A percentile compares a stretch with the other conserved stretches of the same genome.
Conservation (phyloP, 1,284 basidiomycete genomes). For the Microbotryomycetes sp. region DNA sequence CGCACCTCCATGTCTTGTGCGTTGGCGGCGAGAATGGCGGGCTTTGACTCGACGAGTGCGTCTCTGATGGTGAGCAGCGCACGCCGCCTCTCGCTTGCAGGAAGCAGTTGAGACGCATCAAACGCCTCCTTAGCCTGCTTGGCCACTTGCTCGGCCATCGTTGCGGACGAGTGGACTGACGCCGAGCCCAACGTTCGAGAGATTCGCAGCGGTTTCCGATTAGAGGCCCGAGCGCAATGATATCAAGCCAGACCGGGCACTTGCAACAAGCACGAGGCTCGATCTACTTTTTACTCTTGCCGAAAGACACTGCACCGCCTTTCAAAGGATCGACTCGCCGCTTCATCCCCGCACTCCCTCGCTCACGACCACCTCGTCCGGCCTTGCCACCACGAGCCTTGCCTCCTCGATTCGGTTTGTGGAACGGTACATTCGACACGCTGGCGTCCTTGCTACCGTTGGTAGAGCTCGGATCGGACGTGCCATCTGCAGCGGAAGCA, state of each 20-base stretch:
- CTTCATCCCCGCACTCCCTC: conserved; percentile 2
- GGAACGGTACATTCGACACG: conserved; percentile 19
- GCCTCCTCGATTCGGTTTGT: conserved; percentile 16
- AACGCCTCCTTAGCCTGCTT: conserved; percentile 71
- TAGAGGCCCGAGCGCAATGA: not conserved
- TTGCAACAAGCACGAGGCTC: not conserved
- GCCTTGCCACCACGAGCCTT: conserved; percentile 2
- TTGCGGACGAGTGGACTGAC: not conserved
- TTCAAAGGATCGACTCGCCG: not conserved
- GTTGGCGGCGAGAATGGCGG: conserved; percentile 70
- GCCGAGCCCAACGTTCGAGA: too few species aligned
- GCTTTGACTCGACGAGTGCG: conserved; percentile 57
- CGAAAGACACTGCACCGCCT: not conserved
- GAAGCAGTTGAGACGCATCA: conserved; percentile 72
- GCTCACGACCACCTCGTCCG: not conserved
- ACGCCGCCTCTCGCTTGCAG: conserved; percentile 56
- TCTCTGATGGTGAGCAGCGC: conserved; percentile 64
- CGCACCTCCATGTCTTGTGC: conserved; percentile 64
- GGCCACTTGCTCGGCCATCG: conserved; percentile 51
- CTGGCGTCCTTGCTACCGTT: not conserved
- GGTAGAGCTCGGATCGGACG: not conserved
- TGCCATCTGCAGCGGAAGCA: conserved; percentile 1
- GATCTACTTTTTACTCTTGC: not conserved
- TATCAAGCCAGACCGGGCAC: not conserved
- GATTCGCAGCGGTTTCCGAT: too few species aligned